Evolutionary conservation across 225 moss, liverwort and hornwort genomes (phyloP).

Genomic region (Pseudisothecium myosuroides): DNA sequence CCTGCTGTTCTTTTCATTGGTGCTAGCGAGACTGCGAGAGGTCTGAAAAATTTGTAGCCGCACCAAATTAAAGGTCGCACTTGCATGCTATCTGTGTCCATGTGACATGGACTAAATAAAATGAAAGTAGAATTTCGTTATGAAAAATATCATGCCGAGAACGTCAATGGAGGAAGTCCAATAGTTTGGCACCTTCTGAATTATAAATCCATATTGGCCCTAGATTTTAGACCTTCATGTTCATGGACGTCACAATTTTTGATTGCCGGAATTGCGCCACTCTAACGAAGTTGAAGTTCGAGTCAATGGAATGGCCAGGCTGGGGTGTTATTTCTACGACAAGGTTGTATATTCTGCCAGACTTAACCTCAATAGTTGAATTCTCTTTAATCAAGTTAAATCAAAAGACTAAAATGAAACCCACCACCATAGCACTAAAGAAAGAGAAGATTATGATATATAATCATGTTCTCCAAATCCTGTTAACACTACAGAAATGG

Average conservation of each 20-base stretch:
- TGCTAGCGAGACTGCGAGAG: background rate
- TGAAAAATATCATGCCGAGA: background rate
- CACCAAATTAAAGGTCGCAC: background rate
- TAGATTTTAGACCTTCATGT: background rate
- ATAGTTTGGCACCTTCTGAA: background rate
- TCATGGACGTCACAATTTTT: background rate
- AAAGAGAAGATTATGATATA: background rate
- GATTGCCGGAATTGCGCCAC: background rate
- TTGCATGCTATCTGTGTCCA: background rate
- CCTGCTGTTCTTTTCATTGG: background rate
- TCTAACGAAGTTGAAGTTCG: background rate
- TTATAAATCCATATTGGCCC: background rate
- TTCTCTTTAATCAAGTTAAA: background rate
- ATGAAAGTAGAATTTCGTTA: background rate
- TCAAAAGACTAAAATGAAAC: too few relatives aligned
- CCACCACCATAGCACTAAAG: background rate
- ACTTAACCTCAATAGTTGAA: background rate
- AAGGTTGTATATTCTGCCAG: background rate
- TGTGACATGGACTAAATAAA: background rate
- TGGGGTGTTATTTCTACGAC: background rate
- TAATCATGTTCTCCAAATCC: background rate
- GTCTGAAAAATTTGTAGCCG: background rate
- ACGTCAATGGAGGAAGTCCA: background rate
- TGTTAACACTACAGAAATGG: background rate
- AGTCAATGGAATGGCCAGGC: background rate